Conservation (phyloP, 2,329 filamentous ascomycete genomes). For the Talaromyces piceae region DNA sequence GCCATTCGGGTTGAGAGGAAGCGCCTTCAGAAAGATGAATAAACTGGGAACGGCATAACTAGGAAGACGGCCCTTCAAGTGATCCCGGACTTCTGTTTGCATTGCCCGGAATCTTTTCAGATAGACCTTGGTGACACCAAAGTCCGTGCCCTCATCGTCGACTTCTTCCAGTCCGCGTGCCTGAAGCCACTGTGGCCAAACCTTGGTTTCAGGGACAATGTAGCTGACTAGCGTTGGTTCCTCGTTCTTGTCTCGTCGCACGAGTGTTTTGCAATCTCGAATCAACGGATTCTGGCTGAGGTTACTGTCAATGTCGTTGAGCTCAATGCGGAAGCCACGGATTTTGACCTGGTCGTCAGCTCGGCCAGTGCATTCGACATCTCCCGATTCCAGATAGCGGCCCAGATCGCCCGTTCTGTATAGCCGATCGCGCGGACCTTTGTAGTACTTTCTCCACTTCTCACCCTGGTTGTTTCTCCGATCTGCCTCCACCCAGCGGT, state of each 20-base stretch:
- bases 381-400: slow-evolving; percentile 60
- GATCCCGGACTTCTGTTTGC: slow-evolving; percentile 54
- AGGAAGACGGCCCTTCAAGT: slow-evolving; percentile 65
- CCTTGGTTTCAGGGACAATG: slow-evolving; percentile 70
- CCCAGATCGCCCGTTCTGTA: slow-evolving; percentile 87
- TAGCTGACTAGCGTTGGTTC: slow-evolving; percentile 85
- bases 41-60: slow-evolving; percentile 68
- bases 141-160: slow-evolving; percentile 41
- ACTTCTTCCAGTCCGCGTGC: slow-evolving; percentile 48
- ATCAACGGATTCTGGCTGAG: slow-evolving; percentile 67
- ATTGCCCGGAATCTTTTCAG: slow-evolving; percentile 56
- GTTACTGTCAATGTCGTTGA: slow-evolving; percentile 85
- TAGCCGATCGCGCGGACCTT: slow-evolving; percentile 74
- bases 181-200: slow-evolving; percentile 64
- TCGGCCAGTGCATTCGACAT: slow-evolving; percentile 70
- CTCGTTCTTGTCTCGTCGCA: slow-evolving; percentile 75
- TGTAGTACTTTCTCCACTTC: slow-evolving; percentile 70
- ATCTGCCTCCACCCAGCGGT: slow-evolving; percentile 61
- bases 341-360: slow-evolving; percentile 92
- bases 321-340: slow-evolving; percentile 88
- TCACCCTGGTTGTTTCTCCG: slow-evolving; percentile 48
- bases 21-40: slow-evolving; percentile 62
- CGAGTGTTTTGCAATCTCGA: slow-evolving; percentile 76
- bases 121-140: slow-evolving; percentile 13
- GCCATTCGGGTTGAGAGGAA: slow-evolving; percentile 78